A percentile compares a stretch with the other conserved stretches of the same genome.
Conservation (phyloP, 2,329 filamentous ascomycete genomes). For the Penicillium rolfsii region DNA sequence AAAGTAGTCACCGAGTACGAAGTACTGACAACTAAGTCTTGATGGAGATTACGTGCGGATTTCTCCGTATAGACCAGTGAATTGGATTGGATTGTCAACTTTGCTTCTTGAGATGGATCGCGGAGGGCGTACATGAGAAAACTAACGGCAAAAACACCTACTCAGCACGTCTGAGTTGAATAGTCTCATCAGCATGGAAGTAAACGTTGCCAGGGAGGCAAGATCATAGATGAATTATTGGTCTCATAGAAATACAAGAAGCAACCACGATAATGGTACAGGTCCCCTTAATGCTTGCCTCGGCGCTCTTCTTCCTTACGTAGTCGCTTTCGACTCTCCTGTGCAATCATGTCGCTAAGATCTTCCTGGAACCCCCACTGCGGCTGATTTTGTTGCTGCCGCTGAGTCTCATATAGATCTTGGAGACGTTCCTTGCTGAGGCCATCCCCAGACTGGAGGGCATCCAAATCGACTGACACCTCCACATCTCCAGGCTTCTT, state of each 20-base stretch:
- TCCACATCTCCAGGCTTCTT: slow-evolving; percentile 98
- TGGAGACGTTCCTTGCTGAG: slow-evolving; percentile 83
- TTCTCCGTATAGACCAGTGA: no score
- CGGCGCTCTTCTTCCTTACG: slow-evolving; percentile 83
- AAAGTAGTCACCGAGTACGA: no score
- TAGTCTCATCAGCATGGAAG: no score
- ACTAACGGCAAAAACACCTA: neutral
- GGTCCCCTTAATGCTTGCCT: slow-evolving; percentile 54
- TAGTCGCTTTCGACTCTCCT: slow-evolving; percentile 86
- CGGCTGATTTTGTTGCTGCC: slow-evolving; percentile 66
- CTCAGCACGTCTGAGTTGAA: neutral
- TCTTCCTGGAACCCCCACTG: slow-evolving; percentile 85
- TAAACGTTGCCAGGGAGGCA: neutral
- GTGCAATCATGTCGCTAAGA: slow-evolving; percentile 91
- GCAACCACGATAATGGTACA: neutral
- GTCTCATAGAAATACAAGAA: neutral
- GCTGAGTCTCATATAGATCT: slow-evolving; percentile 74
- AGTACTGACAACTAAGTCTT: no score
- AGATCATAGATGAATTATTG: neutral
- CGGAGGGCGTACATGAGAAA: neutral
- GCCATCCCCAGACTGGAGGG: slow-evolving; percentile 72
- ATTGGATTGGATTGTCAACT: neutral
- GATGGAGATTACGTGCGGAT: no score
- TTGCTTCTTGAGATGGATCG: neutral
- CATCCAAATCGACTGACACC: slow-evolving; percentile 85